Evolutionary conservation across 805 yeast genomes (phyloP).

Genomic region (Saccharomycopsis oosterbeekiorum): DNA sequence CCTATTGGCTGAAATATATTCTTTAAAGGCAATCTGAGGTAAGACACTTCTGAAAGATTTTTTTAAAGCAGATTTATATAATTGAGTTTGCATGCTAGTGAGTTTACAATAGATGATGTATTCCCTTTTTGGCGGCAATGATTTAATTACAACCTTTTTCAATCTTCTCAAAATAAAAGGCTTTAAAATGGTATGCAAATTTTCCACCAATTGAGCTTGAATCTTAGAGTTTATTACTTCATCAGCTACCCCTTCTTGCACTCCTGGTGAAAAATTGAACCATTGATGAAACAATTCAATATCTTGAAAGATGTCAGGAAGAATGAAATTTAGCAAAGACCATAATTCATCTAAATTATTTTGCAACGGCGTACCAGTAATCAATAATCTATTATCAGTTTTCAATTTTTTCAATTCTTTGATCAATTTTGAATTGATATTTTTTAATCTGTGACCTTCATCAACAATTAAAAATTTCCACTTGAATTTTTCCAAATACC

Average conservation of each 20-base stretch:
- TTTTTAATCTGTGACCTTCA: conserved; percentile 91
- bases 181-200: conserved; percentile 76
- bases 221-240: conserved; percentile 34
- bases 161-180: conserved; percentile 82
- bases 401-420: conserved; percentile 55
- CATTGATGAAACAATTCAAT: conserved; percentile 83
- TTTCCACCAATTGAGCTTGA: conserved; percentile 55
- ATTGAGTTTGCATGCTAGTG: conserved; percentile 49
- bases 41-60: conserved; percentile 36
- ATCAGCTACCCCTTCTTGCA: conserved; percentile 20
- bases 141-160: conserved; percentile 55
- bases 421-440: conserved; percentile 68
- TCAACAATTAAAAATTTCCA: conserved; percentile 90
- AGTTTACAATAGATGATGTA: conserved; percentile 69
- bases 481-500: conserved; percentile 36
- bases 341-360: conserved; percentile 85
- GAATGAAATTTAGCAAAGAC: conserved; percentile 81
- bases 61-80: conserved; percentile 45
- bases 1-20: conserved; percentile 32
- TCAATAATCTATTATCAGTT: conserved; percentile 61
- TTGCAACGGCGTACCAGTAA: conserved; percentile 96
- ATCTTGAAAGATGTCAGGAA: conserved; percentile 91
- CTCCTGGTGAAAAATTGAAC: conserved; percentile 57
- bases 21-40: conserved; percentile 38
- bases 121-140: conserved; percentile 83